Evolutionary conservation across 2,329 filamentous ascomycete genomes (phyloP).

Genomic region (Teratosphaeria nubilosa): DNA sequence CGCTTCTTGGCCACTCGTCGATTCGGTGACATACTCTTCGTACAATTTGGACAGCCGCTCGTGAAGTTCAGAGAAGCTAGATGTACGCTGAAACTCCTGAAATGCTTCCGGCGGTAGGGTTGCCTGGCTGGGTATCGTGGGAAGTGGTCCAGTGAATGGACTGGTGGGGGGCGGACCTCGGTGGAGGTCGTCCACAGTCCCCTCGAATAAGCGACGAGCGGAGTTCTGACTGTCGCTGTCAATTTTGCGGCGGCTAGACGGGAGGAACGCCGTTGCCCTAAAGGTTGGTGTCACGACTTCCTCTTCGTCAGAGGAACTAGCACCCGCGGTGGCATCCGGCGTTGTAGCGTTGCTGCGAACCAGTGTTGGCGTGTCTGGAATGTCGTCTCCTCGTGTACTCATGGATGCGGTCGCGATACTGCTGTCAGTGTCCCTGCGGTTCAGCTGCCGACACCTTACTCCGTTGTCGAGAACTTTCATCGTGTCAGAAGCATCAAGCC

Average conservation of each 20-base stretch:
- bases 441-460: constrained; percentile 14
- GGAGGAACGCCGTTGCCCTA: background rate
- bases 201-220: constrained; percentile 7
- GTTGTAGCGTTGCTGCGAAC: constrained; percentile 14
- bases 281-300: constrained; percentile 14
- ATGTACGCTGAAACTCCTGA: background rate
- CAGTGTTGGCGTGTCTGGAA: background rate
- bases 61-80: constrained; percentile 4
- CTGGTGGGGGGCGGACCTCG: constrained; percentile 15
- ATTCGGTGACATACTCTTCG: background rate
- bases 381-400: background rate
- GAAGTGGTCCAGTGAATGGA: constrained; percentile 15
- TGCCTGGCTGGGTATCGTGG: constrained; percentile 18
- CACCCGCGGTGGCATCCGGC: constrained; percentile 12
- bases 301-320: constrained; percentile 15
- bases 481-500: constrained; percentile 13
- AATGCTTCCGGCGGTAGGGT: constrained; percentile 5
- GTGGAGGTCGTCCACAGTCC: constrained; percentile 4
- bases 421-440: constrained; percentile 2
- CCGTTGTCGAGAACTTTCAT: constrained; percentile 19
- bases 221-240: constrained; percentile 3
- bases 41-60: constrained; percentile 8
- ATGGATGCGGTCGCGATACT: background rate
- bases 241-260: background rate
- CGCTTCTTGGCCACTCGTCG: background rate